These are phyloP conservation scores for Lichina pygmaea DNA, from an alignment of 495 filamentous ascomycete genomes.

Conservation along the genomic window DNA sequence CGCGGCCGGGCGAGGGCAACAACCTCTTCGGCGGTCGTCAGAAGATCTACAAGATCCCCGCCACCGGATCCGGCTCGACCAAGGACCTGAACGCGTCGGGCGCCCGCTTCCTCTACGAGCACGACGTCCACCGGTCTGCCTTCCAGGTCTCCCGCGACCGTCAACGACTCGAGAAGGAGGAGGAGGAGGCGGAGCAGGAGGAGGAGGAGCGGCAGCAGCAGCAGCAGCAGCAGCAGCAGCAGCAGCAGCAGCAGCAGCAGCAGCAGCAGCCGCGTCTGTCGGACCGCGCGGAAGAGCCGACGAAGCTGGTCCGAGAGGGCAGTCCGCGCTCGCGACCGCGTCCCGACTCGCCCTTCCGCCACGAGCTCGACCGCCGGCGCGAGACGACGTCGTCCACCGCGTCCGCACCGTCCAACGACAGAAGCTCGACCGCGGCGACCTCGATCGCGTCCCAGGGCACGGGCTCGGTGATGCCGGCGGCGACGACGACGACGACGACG, in stretches of 20 bases:
- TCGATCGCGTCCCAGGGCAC: slow-evolving; percentile 59
- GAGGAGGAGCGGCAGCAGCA: slow-evolving; percentile 11
- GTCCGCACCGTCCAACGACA: slow-evolving; percentile 38
- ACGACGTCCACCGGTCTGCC: slow-evolving; percentile 54
- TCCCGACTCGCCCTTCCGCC: slow-evolving; percentile 24
- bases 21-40: slow-evolving; percentile 87
- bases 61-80: slow-evolving; percentile 17
- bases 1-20: slow-evolving; percentile 74
- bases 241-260: slow-evolving; percentile 5
- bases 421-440: slow-evolving; percentile 73
- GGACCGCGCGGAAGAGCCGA: background rate
- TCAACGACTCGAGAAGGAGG: slow-evolving; percentile 11
- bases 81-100: slow-evolving; percentile 18
- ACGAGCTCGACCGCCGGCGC: slow-evolving; percentile 36
- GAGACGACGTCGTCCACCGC: slow-evolving; percentile 74
- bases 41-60: slow-evolving; percentile 78
- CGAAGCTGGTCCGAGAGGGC: background rate
- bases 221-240: slow-evolving; percentile 11
- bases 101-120: slow-evolving; percentile 54
- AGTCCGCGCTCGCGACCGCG: background rate
- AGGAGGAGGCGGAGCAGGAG: slow-evolving; percentile 5
- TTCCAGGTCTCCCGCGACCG: slow-evolving; percentile 48
- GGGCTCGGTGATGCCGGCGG: slow-evolving; percentile 10
- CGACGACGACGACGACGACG: slow-evolving; percentile 3
- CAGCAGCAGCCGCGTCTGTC: background rate